Evolutionary conservation across 768 basidiomycete species (phyloP).

Genomic region (Xerocomus brunneocitrinus): DNA sequence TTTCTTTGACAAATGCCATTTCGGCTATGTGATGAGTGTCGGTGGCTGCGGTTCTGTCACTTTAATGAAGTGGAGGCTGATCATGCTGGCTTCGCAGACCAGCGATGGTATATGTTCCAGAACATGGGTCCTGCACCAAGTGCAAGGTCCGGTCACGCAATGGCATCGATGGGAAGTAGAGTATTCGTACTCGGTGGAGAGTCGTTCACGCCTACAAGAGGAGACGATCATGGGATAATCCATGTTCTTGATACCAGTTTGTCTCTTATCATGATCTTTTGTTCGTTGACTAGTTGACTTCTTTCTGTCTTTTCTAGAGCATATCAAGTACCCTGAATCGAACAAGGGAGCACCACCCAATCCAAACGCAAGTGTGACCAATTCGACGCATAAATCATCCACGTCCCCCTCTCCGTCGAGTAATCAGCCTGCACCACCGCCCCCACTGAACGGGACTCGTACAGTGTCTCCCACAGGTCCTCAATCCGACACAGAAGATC

Average conservation of each 20-base stretch:
- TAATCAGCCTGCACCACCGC: constrained; percentile 25
- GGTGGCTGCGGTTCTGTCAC: neutral
- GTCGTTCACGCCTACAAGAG: constrained; percentile 65
- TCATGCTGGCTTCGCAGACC: constrained; percentile 48
- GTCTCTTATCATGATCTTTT: constrained; percentile 29
- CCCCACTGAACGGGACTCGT: constrained; percentile 37
- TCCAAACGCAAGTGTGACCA: constrained; percentile 23
- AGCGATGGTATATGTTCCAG: constrained; percentile 99
- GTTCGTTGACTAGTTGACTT: constrained; percentile 2
- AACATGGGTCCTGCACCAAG: constrained; percentile 97
- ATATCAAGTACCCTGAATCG: constrained; percentile 89
- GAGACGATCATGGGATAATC: constrained; percentile 78
- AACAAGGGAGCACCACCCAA: constrained; percentile 38
- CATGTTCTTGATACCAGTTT: constrained; percentile 93
- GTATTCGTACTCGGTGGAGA: constrained; percentile 96
- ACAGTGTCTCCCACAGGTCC: constrained; percentile 61
- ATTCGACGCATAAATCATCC: constrained; percentile 47
- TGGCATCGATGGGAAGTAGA: constrained; percentile 85
- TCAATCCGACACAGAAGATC: constrained; percentile 49
- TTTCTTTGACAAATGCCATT: neutral
- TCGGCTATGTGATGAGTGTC: neutral
- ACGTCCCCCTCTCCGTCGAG: constrained; percentile 32
- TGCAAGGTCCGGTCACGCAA: constrained; percentile 94
- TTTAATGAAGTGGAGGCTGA: constrained; percentile 12
- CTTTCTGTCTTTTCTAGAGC: constrained; percentile 44